Evolutionary conservation across 176 grass and related monocot genomes (phyloP).

Genomic region (Zizania latifolia): DNA sequence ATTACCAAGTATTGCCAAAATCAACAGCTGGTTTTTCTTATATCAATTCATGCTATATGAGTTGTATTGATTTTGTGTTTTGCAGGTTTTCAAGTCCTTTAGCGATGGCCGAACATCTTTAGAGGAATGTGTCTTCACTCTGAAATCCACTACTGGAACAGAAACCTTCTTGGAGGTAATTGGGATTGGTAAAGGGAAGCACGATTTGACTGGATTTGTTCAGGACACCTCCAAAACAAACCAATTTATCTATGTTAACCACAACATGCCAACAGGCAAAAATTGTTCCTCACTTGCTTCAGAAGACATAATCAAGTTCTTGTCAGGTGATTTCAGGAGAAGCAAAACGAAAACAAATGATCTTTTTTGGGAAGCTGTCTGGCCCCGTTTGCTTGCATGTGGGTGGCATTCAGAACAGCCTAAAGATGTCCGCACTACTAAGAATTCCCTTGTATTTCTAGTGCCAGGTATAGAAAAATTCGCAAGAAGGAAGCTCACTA

Average conservation of each 20-base stretch:
- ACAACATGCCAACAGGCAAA: constrained; percentile 43
- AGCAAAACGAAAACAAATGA: constrained; percentile 60
- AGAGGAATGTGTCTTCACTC: constrained; percentile 44
- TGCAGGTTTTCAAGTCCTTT: constrained; percentile 47
- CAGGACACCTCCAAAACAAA: constrained; percentile 42
- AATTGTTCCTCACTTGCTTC: constrained; percentile 44
- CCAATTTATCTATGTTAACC: constrained; percentile 1
- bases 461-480: constrained; percentile 44
- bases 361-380: constrained; percentile 67
- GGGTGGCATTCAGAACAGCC: constrained; percentile 79
- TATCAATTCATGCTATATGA: background rate
- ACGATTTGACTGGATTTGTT: constrained; percentile 49
- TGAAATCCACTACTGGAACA: constrained; percentile 50
- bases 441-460: constrained; percentile 49
- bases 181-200: constrained; percentile 57
- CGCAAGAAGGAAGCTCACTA: constrained; percentile 49
- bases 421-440: constrained; percentile 38
- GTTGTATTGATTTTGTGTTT: constrained; percentile 3
- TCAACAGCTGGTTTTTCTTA: constrained; percentile 13
- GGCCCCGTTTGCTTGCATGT: constrained; percentile 58
- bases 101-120: constrained; percentile 37
- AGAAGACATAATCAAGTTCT: constrained; percentile 48
- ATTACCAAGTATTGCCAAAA: background rate
- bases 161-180: constrained; percentile 43
- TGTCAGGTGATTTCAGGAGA: constrained; percentile 58